Base-by-base conservation (phyloP, 768 basidiomycete genomes). In the Gyrodon lividus region DNA sequence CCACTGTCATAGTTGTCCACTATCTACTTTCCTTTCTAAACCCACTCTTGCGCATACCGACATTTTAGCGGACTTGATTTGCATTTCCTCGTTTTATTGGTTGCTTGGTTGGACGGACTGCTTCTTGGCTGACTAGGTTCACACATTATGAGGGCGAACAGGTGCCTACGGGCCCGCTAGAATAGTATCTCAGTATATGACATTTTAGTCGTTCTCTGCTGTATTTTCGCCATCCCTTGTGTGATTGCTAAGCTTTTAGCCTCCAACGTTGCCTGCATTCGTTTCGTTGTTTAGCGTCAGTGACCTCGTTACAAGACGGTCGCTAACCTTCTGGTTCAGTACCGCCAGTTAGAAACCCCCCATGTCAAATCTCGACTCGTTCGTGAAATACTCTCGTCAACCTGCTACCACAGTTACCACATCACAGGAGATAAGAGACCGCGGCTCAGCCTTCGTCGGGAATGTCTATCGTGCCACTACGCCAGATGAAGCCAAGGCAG, bases 361-460 rank as follows among this genome's bases (percentile, higher is more conserved):
- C 17, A 58, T 64, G 69, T 61, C 73, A 13, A 78, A 62, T 47
- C 71, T 87, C 46, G 81, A 87, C 60, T 64, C 76, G 7, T 87
- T 84, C 59, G 66, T 87, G 8, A 66, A 70, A 24, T 72, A 70
- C 28, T 70, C 74, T 16, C 70, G 69, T n/a, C 74, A 78, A 16
- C 66, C 70, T 17, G 78, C 79, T 14, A 67, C 72, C 33, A 69
- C 79, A 2, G 51, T 83, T 6, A 72, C 77, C 26, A 80, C 77
- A 23, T 92, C 89, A 3, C 81, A 86, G 57, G 88, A 90, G 60
- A 79, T 92, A 48, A 77, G 84, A 26, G 90, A 91, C 70, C 79
- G 87, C 17, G 82, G 80, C 10, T 91, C 87, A 1, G 77, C 77
- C 3, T 93, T 92, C 61, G 70, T 88, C 19, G 89, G 80, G 2